These are phyloP conservation scores for Zopfia rhizophila DNA, from an alignment of 2,329 filamentous ascomycete genomes.

Conservation along the genomic window DNA sequence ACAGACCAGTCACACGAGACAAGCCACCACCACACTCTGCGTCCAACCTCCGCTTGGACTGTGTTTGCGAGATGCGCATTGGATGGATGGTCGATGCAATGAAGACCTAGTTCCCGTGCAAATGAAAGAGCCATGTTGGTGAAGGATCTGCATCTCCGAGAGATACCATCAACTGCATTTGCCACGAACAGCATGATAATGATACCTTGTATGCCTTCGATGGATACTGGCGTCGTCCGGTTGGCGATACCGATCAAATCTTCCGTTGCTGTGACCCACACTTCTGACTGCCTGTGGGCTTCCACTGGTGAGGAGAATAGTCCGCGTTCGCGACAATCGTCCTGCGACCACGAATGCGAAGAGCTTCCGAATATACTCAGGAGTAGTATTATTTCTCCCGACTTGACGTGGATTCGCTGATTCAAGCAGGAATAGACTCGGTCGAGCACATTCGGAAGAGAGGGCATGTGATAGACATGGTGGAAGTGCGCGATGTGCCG, in stretches of 20 bases:
- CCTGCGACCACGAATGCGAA: constrained; percentile 41
- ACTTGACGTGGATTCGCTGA: constrained; percentile 27
- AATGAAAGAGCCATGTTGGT: constrained; percentile 43
- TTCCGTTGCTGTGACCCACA: constrained; percentile 44
- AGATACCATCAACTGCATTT: constrained; percentile 49
- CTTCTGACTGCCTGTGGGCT: constrained; percentile 37
- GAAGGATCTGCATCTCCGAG: constrained; percentile 44
- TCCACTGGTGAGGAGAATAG: constrained; percentile 22
- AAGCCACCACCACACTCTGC: constrained; percentile 57
- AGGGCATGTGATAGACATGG: constrained; percentile 48
- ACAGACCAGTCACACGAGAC: constrained; percentile 50
- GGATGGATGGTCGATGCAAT: constrained; percentile 25
- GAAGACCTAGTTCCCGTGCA: constrained; percentile 27
- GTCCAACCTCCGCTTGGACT: constrained; percentile 46
- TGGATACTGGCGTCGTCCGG: constrained; percentile 26
- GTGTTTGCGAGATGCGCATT: constrained; percentile 24
- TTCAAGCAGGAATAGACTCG: constrained; percentile 38
- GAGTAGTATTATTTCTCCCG: constrained; percentile 42
- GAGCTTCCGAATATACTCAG: constrained; percentile 46
- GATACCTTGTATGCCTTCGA: constrained; percentile 51
- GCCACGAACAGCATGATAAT: constrained; percentile 48
- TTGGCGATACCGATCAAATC: constrained; percentile 48
- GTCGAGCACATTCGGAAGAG: constrained; percentile 37
- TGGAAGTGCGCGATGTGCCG: constrained; percentile 45
- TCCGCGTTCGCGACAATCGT: constrained; percentile 18